A percentile compares a stretch with the other conserved stretches of the same genome.
phyloP scores from a whole-genome alignment of 1,284 basidiomycete species.

The Sanghuangporus sanghuang region DNA sequence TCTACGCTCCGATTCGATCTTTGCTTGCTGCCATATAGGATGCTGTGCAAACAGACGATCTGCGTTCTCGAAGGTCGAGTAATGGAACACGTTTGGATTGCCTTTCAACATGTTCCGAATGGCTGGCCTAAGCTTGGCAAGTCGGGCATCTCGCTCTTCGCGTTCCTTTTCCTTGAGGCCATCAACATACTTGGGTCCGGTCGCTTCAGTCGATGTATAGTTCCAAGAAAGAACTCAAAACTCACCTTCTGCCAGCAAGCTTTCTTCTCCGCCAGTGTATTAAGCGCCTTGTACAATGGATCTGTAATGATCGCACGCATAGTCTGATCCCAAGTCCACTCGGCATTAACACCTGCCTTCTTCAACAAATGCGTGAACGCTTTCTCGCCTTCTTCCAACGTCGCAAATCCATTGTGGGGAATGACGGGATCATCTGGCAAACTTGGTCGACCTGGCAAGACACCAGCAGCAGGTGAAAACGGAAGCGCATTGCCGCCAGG shows the following conservation, averaged over 20 bases:
- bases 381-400: slow-evolving; percentile 85
- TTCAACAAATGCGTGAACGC: slow-evolving; percentile 89
- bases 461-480: slow-evolving; percentile 44
- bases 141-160: slow-evolving; percentile 75
- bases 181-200: slow-evolving; percentile 58
- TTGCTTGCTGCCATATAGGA: slow-evolving; percentile 83
- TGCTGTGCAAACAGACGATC: slow-evolving; percentile 79
- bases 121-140: slow-evolving; percentile 79
- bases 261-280: slow-evolving; percentile 93
- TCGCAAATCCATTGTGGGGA: slow-evolving; percentile 83
- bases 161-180: slow-evolving; percentile 60
- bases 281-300: slow-evolving; percentile 92
- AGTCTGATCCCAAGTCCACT: slow-evolving; percentile 97
- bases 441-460: slow-evolving; percentile 69
- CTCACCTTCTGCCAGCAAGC: slow-evolving; percentile 85
- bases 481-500: slow-evolving; percentile 50
- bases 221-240: background rate
- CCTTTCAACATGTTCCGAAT: slow-evolving; percentile 80
- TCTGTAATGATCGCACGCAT: slow-evolving; percentile 98
- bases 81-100: slow-evolving; percentile 82
- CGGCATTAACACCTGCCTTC: slow-evolving; percentile 84
- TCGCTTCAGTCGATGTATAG: background rate
- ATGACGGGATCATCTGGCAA: slow-evolving; percentile 81
- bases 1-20: slow-evolving; percentile 76
- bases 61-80: slow-evolving; percentile 83